phyloP scores from a whole-genome alignment of 116 monocot species.

The Papilionanthe hybrid region DNA sequence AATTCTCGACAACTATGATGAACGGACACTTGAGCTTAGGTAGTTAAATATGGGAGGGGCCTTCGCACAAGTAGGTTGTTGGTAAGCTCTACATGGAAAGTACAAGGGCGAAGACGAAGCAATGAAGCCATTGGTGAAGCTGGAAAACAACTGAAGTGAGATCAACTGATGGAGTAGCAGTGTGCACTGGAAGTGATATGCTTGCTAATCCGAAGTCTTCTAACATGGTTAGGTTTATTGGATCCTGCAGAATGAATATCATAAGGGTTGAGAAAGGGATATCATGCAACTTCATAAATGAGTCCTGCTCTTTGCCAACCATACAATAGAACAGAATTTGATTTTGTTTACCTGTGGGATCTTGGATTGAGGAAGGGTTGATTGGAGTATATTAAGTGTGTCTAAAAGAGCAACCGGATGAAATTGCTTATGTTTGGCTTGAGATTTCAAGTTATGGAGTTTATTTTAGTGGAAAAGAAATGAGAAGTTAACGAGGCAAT shows the following conservation, averaged over 20 bases:
- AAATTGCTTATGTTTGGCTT: conserved; percentile 89
- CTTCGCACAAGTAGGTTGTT: too few relatives aligned
- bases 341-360: conserved; percentile 98
- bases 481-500: conserved; percentile 78
- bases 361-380: conserved; percentile 80
- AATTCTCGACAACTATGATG: too few relatives aligned
- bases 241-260: conserved; percentile 22
- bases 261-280: conserved; percentile 55
- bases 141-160: too few relatives aligned
- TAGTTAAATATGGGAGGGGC: too few relatives aligned
- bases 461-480: conserved; percentile 85
- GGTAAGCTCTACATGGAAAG: too few relatives aligned
- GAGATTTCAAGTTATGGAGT: conserved; percentile 92
- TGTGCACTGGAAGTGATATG: too few relatives aligned
- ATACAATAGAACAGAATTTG: conserved; percentile 81
- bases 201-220: too few relatives aligned
- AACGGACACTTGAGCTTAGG: too few relatives aligned
- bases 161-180: too few relatives aligned
- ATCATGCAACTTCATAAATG: conserved; percentile 65
- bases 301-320: conserved; percentile 77
- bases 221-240: too few relatives aligned
- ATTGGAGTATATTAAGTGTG: conserved; percentile 76
- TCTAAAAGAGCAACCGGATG: conserved; percentile 91
- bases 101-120: too few relatives aligned
- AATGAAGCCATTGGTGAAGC: too few relatives aligned